Evolutionary conservation across 805 yeast genomes (phyloP).

Genomic region (Sungouiozyma intestinalis): DNA sequence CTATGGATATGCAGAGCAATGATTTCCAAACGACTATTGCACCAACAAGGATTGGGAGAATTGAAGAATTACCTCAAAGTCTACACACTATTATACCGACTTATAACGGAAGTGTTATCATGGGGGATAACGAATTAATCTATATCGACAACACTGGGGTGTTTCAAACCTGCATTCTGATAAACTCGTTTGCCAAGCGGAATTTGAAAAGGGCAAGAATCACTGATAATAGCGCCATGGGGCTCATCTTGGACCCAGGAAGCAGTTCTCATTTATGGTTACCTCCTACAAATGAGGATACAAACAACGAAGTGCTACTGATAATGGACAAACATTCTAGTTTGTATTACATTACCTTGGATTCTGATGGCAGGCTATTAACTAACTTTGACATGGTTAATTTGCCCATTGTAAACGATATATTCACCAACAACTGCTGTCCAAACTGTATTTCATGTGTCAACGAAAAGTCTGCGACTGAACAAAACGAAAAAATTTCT

Average conservation of each 20-base stretch:
- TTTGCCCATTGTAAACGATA: conserved; percentile 25
- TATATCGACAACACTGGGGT: conserved; percentile 62
- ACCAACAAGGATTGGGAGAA: conserved; percentile 58
- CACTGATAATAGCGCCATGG: conserved; percentile 31
- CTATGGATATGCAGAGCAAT: conserved; percentile 41
- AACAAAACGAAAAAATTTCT: conserved; percentile 16
- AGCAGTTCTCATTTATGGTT: conserved; percentile 11
- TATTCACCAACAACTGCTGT: conserved; percentile 16
- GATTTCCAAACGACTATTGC: conserved; percentile 16
- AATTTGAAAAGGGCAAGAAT: conserved; percentile 41
- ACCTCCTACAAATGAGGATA: conserved; percentile 5
- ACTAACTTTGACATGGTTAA: conserved; percentile 21
- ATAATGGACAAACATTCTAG: conserved; percentile 20
- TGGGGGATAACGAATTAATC: conserved; percentile 69
- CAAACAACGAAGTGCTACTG: conserved; percentile 14
- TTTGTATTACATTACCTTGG: conserved; percentile 19
- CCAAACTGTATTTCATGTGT: conserved; percentile 22
- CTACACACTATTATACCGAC: conserved; percentile 54
- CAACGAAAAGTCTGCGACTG: conserved; percentile 23
- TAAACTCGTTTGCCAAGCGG: conserved; percentile 28
- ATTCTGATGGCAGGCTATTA: conserved; percentile 25
- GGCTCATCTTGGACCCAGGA: conserved; percentile 13
- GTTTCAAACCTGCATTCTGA: conserved; percentile 26
- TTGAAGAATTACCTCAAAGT: conserved; percentile 66
- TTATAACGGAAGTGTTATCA: conserved; percentile 48